Evolutionary conservation across 495 filamentous ascomycete species (phyloP).

Genomic region (Penicillium cataractarum): DNA sequence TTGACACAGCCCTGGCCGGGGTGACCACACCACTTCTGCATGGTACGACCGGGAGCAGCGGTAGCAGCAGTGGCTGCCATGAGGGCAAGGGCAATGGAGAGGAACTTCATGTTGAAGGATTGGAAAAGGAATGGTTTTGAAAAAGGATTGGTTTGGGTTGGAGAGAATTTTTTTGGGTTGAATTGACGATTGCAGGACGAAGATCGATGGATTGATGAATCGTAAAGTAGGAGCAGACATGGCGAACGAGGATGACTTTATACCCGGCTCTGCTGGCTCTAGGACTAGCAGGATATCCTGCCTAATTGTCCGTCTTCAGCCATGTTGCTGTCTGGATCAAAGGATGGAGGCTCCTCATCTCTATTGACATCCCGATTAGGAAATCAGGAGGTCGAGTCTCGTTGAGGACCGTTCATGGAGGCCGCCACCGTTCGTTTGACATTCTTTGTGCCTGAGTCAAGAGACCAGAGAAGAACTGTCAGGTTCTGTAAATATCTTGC

Average conservation of each 20-base stretch:
- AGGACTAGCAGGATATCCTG: not conserved
- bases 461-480: not conserved
- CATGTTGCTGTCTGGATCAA: not conserved
- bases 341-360: not conserved
- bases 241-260: conserved; percentile 2
- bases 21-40: conserved; percentile 38
- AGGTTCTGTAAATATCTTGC: not conserved
- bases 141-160: conserved; percentile 3
- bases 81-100: conserved; percentile 40
- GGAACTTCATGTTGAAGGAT: conserved; percentile 53
- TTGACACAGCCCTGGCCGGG: conserved; percentile 37
- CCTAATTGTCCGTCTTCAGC: not conserved
- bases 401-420: not conserved
- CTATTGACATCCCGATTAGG: conserved; percentile 2
- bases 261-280: no score
- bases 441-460: conserved; percentile 9
- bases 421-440: not conserved
- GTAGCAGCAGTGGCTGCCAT: conserved; percentile 43
- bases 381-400: not conserved
- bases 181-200: conserved; percentile 8
- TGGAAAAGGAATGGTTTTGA: conserved; percentile 14
- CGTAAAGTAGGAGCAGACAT: conserved; percentile 11
- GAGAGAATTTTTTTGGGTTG: not conserved
- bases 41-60: conserved; percentile 28
- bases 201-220: conserved; percentile 13